Evolutionary conservation across 768 basidiomycete genomes (phyloP).

Genomic region (Rubroboletus pulcherrimus): DNA sequence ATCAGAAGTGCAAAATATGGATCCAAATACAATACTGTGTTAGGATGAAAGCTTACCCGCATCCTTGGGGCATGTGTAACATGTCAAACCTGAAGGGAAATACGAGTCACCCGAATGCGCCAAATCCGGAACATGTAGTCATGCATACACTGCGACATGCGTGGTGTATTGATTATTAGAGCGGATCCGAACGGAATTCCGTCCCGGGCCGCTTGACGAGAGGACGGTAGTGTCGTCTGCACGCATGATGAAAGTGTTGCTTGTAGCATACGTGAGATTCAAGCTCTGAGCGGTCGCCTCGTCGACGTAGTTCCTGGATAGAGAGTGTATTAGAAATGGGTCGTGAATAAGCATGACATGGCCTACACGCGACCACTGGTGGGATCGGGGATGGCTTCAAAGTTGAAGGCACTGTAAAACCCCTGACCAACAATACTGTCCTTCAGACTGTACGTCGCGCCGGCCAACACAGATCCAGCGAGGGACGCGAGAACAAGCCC

Average conservation of each 20-base stretch:
- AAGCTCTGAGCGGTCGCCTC: constrained; percentile 24
- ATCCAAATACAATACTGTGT: neutral
- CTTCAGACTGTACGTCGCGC: constrained; percentile 24
- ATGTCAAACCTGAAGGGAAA: constrained; percentile 29
- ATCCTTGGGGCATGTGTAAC: constrained; percentile 36
- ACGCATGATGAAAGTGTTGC: constrained; percentile 33
- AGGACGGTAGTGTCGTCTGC: constrained; percentile 35
- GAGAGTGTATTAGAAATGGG: neutral
- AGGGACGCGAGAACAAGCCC: constrained; percentile 14
- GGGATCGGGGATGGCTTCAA: constrained; percentile 34
- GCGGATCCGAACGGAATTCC: constrained; percentile 37
- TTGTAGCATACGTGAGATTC: constrained; percentile 27
- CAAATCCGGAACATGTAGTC: neutral
- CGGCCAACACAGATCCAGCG: constrained; percentile 13
- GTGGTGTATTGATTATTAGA: constrained; percentile 30
- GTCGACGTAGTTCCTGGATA: constrained; percentile 33
- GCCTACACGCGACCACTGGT: constrained; percentile 37
- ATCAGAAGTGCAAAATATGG: neutral
- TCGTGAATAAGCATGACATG: neutral
- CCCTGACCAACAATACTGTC: constrained; percentile 28
- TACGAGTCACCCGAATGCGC: neutral
- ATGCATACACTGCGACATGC: constrained; percentile 33
- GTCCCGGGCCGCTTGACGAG: constrained; percentile 26
- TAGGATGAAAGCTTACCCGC: constrained; percentile 23
- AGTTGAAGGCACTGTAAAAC: constrained; percentile 33